These are phyloP conservation scores for Diversispora epigaea DNA, from an alignment of 192 early-diverging fungal species.

Conservation along the genomic window DNA sequence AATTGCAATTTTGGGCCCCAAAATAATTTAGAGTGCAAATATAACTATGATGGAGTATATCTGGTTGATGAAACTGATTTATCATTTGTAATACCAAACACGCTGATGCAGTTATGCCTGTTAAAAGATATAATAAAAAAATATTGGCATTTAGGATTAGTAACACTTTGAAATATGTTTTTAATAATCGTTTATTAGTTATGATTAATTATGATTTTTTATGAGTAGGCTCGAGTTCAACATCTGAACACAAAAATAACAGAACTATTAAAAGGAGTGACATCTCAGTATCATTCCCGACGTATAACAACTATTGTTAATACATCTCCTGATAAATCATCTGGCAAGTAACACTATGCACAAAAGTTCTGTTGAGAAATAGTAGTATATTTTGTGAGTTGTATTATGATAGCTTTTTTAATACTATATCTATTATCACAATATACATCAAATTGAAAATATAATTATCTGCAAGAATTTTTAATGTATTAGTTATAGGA, in stretches of 20 bases:
- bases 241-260: slow-evolving; percentile 7
- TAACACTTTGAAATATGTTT: slow-evolving; percentile 15
- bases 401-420: too few species aligned
- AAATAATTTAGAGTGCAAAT: too few species aligned
- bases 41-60: too few species aligned
- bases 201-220: slow-evolving; percentile 27
- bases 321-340: background rate
- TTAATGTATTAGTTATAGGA: too few species aligned
- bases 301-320: slow-evolving; percentile 8
- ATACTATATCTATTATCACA: too few species aligned
- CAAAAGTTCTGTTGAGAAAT: slow-evolving; percentile 4
- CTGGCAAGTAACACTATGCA: background rate
- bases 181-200: background rate
- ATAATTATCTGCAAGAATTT: too few species aligned
- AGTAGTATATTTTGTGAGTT: too few species aligned
- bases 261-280: background rate
- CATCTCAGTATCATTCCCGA: background rate
- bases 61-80: slow-evolving; percentile 18
- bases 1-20: too few species aligned
- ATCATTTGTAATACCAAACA: slow-evolving; percentile 6
- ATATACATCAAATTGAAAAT: too few species aligned
- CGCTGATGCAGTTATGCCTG: slow-evolving; percentile 9
- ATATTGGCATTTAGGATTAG: slow-evolving; percentile 18
- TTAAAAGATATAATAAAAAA: slow-evolving; percentile 25
- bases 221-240: slow-evolving; percentile 20